A percentile compares a stretch with the other conserved stretches of the same genome.
Conservation (phyloP, 176 grass and related monocot genomes). For the Oryza rufipogon region DNA sequence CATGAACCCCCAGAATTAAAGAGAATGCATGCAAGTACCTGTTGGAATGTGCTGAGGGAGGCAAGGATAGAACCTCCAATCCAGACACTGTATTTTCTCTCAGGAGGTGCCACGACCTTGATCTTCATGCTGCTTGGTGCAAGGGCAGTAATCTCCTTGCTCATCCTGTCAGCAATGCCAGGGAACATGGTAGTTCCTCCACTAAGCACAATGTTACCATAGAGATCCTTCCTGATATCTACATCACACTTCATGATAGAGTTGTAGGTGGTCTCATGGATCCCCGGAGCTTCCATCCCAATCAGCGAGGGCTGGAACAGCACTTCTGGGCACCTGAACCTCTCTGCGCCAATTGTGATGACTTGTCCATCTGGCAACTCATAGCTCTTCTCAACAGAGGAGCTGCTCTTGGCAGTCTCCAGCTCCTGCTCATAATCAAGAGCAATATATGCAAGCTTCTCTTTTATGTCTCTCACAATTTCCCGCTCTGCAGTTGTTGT, state of each 20-base stretch:
- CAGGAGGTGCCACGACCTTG: slow-evolving; percentile 53
- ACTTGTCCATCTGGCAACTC: slow-evolving; percentile 53
- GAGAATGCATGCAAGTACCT: slow-evolving; percentile 22
- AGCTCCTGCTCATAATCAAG: slow-evolving; percentile 56
- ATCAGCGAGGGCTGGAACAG: slow-evolving; percentile 54
- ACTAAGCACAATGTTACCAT: slow-evolving; percentile 56
- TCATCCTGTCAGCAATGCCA: slow-evolving; percentile 55
- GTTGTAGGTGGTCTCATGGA: slow-evolving; percentile 61
- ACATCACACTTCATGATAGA: slow-evolving; percentile 58
- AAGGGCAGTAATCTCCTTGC: slow-evolving; percentile 57
- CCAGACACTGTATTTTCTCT: slow-evolving; percentile 58
- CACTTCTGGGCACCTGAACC: slow-evolving; percentile 57
- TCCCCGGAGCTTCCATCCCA: slow-evolving; percentile 53
- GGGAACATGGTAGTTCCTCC: slow-evolving; percentile 60
- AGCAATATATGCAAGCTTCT: slow-evolving; percentile 52
- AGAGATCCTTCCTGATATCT: slow-evolving; percentile 55
- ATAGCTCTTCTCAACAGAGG: slow-evolving; percentile 46
- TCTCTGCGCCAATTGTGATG: slow-evolving; percentile 50
- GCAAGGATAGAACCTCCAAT: slow-evolving; percentile 54
- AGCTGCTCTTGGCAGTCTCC: slow-evolving; percentile 49
- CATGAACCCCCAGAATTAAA: neutral
- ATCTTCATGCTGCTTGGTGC: slow-evolving; percentile 56
- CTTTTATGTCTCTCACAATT: slow-evolving; percentile 61
- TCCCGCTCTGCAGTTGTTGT: slow-evolving; percentile 51
- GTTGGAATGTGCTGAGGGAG: slow-evolving; percentile 57